A percentile compares a stretch with the other conserved stretches of the same genome.
Evolutionary conservation across 306 rosid genomes (phyloP).

Genomic region (Malus sylvestris): DNA sequence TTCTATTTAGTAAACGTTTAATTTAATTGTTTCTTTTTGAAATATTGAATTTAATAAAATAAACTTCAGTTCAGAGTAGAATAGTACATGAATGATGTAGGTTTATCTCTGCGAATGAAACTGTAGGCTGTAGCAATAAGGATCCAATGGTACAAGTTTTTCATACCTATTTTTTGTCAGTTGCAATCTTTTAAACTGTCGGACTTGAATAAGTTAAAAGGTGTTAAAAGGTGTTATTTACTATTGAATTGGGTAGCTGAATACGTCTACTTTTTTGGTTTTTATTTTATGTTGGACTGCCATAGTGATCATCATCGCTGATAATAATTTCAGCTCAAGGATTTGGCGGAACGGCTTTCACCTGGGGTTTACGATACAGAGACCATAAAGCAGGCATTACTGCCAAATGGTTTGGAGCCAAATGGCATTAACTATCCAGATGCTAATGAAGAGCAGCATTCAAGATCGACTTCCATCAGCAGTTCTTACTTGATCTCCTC

Average conservation of each 20-base stretch:
- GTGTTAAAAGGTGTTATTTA: neutral
- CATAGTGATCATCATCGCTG: conserved; percentile 14
- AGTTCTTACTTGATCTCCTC: conserved; percentile 56
- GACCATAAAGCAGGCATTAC: conserved; percentile 48
- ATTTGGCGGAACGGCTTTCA: conserved; percentile 85
- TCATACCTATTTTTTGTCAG: neutral
- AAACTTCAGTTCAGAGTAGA: neutral
- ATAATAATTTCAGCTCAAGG: conserved; percentile 66
- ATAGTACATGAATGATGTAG: neutral
- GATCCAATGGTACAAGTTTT: neutral
- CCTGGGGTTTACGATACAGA: conserved; percentile 67
- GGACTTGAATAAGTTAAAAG: neutral
- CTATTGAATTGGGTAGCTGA: neutral
- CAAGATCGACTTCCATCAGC: conserved; percentile 58
- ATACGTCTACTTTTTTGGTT: neutral
- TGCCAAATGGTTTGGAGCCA: conserved; percentile 58
- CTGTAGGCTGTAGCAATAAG: neutral
- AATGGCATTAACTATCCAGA: conserved; percentile 50
- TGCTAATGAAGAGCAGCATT: conserved; percentile 42
- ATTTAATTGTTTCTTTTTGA: neutral
- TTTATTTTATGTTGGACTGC: neutral
- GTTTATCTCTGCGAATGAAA: neutral
- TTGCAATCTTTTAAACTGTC: neutral
- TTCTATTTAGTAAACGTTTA: neutral
- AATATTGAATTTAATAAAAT: neutral